Evolutionary conservation across 805 yeast genomes (phyloP), one percentile per base, ranked within the genome.

Genomic region (Myxozyma mucilagina): DNA sequence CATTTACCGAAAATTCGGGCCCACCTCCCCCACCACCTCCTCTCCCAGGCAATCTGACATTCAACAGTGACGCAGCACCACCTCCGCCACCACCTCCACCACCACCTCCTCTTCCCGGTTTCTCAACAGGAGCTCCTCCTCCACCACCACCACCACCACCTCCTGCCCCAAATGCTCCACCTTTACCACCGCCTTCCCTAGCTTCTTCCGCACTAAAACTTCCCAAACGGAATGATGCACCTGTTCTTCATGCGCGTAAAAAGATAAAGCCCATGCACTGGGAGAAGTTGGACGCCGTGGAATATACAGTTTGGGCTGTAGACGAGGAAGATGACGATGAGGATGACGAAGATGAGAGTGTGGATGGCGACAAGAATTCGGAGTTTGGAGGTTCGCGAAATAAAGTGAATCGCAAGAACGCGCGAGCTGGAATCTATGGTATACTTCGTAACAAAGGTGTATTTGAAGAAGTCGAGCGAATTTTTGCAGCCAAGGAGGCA

Each of bases 221-320:
- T 43, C 67, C 67, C 24, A 65, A 73, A 11, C 56, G 63, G 7
- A 74, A 75, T 4, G 74, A 75, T 18, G 74, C 75, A 1, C 71
- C 72, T 11, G 56, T 0, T 62, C 89, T 88, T 32, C 78, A 90
- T 64, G 92, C 96, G 2, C 85, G 83, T 70, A 80, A 84, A 61
- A 89, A 87, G 71, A 81, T 94, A 66, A 94, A 96, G 72, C 99
- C 93, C 72, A 81, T 94, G 78, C 99, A 94, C 73, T 96, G 98
- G 98, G 97, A 93, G 68, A 90, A 89, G 70, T 80, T 96, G 42
- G 69, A 67, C 10, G 97, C 93, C 38, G 87, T 94, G 20, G 88
- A 86, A 55, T 83, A 86, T 48, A 92, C 98, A 0, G 87, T 94
- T 61, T 93, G 99, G 98, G 82, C 84, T 18, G 43, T 38, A 5